These are phyloP conservation scores for Diplodia corticola DNA, from an alignment of 2,329 filamentous ascomycete genomes.

Conservation along the genomic window DNA sequence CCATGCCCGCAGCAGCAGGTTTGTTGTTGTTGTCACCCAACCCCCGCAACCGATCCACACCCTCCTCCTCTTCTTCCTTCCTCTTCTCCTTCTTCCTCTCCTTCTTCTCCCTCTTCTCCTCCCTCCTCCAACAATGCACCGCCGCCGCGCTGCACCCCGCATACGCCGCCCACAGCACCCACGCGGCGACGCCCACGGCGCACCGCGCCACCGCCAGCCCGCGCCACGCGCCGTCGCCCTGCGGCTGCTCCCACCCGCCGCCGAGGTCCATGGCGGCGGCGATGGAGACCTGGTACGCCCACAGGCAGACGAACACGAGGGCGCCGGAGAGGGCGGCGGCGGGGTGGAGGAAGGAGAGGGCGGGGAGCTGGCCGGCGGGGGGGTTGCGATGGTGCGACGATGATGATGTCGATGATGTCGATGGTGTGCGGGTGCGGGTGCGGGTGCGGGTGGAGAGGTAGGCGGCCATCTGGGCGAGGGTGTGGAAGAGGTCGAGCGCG, in stretches of 20 bases:
- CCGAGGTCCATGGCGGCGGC: neutral
- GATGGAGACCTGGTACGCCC: neutral
- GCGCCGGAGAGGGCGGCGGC: neutral
- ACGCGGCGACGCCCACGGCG: neutral
- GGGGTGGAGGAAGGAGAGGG: neutral
- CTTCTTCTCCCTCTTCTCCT: neutral
- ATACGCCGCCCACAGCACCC: neutral
- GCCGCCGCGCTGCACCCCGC: neutral
- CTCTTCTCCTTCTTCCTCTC: neutral
- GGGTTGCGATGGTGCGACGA: neutral
- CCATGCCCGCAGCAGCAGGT: too few relatives aligned
- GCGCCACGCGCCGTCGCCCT: neutral
- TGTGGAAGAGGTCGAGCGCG: neutral
- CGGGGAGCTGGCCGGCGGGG: neutral
- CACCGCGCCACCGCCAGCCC: neutral
- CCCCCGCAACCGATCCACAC: conserved; percentile 5
- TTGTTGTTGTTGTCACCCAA: too few relatives aligned
- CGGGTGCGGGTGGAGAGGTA: neutral
- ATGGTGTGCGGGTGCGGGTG: too few relatives aligned
- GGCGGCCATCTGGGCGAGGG: neutral
- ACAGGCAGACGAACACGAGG: neutral
- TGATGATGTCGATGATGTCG: too few relatives aligned
- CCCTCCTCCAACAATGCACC: neutral
- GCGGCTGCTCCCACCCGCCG: neutral
- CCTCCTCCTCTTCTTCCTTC: neutral